A percentile compares a stretch with the other conserved stretches of the same genome.
These are phyloP conservation scores for Thalassiosira mediterranea DNA, from an alignment of 352 stramenopile genomes.

Conservation along the genomic window DNA sequence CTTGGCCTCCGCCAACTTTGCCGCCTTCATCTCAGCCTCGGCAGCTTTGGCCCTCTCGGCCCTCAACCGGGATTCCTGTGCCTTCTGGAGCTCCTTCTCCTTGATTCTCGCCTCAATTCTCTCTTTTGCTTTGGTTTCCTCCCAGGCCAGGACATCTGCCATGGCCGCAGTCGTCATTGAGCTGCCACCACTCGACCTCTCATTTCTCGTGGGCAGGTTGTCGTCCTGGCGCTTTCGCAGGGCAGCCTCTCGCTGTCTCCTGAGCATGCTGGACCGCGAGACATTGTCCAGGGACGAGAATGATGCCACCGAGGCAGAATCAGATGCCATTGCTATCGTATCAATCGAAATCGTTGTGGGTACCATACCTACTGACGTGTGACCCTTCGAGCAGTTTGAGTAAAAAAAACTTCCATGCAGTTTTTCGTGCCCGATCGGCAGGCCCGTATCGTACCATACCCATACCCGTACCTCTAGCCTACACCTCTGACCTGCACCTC, in stretches of 20 bases:
- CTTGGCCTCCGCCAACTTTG: not conserved
- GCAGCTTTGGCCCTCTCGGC: not conserved
- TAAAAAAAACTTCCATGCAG: too few relatives aligned
- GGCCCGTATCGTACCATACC: too few relatives aligned
- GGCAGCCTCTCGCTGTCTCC: slow-evolving; percentile 34
- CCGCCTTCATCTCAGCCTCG: slow-evolving; percentile 11
- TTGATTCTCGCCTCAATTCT: slow-evolving; percentile 26
- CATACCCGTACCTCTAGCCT: too few relatives aligned
- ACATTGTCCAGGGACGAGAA: slow-evolving; percentile 13
- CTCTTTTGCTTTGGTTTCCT: slow-evolving; percentile 16
- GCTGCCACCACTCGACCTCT: slow-evolving; percentile 4
- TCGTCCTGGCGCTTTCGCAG: slow-evolving; percentile 39
- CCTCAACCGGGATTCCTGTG: not conserved
- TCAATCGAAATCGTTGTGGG: too few relatives aligned
- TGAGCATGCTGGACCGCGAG: slow-evolving; percentile 37
- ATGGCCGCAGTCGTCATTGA: slow-evolving; percentile 12
- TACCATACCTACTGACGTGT: too few relatives aligned
- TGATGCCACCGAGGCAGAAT: slow-evolving; percentile 5
- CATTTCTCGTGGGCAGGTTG: slow-evolving; percentile 4
- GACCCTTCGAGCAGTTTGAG: too few relatives aligned
- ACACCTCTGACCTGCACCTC: too few relatives aligned
- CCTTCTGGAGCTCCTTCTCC: slow-evolving; percentile 12
- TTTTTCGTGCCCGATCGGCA: too few relatives aligned
- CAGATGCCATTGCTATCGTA: slow-evolving; percentile 3
- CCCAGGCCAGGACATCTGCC: slow-evolving; percentile 19